Evolutionary conservation across 441 rosid genomes (phyloP).

Genomic region (Capsella rubella): DNA sequence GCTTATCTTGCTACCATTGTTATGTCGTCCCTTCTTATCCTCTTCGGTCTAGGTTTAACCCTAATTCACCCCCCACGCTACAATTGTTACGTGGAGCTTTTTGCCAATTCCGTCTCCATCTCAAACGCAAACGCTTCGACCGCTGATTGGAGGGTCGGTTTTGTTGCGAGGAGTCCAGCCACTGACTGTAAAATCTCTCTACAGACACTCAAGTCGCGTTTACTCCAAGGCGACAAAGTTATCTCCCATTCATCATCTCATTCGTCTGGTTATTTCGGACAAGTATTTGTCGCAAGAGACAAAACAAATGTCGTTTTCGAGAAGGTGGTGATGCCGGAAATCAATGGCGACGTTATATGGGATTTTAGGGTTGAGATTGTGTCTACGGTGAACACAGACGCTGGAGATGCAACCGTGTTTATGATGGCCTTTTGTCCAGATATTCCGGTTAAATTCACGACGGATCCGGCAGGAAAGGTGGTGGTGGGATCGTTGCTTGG

Average conservation of each 20-base stretch:
- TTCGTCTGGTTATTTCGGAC: background rate
- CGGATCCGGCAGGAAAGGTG: conserved; percentile 15
- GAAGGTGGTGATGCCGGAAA: conserved; percentile 1
- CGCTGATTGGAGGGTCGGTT: conserved; percentile 35
- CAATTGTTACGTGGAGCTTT: background rate
- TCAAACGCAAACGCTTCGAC: conserved; percentile 14
- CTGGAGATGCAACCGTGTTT: background rate
- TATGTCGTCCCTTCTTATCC: too few species aligned
- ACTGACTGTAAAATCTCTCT: conserved; percentile 20
- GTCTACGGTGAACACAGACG: background rate
- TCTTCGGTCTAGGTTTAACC: too few species aligned
- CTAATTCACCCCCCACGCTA: too few species aligned
- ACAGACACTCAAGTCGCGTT: conserved; percentile 19
- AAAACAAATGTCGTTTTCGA: background rate
- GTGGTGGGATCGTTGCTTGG: conserved; percentile 26
- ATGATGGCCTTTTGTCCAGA: conserved; percentile 5
- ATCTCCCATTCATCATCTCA: background rate
- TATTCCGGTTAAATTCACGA: conserved; percentile 30
- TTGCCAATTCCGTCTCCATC: conserved; percentile 27
- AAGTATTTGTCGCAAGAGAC: background rate
- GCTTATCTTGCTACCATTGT: background rate
- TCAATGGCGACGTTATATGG: conserved; percentile 18
- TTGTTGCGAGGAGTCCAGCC: conserved; percentile 13
- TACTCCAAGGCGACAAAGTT: conserved; percentile 17
- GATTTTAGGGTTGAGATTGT: conserved; percentile 26